A percentile compares a stretch with the other conserved stretches of the same genome.
These are phyloP conservation scores for Marsdenia floribunda DNA, from an alignment of 257 asterid genomes.

Conservation along the genomic window DNA sequence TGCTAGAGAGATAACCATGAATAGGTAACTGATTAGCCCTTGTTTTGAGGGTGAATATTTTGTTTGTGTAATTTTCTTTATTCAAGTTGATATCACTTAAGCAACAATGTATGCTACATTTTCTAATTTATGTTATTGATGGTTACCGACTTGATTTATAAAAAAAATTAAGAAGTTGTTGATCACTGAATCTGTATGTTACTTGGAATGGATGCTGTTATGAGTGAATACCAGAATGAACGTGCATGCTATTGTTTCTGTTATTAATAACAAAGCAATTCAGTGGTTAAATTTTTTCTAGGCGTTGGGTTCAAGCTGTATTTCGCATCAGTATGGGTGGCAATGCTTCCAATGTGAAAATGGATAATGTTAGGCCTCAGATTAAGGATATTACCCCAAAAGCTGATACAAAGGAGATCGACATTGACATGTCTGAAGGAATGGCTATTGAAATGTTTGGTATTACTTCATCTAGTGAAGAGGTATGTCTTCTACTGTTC, in stretches of 20 bases:
- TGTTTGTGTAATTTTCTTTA: neutral
- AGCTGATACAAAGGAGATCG: constrained; percentile 30
- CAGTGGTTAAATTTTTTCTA: constrained; percentile 17
- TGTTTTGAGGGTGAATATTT: neutral
- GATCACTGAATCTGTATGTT: neutral
- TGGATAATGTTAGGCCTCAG: constrained; percentile 24
- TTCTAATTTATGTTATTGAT: neutral
- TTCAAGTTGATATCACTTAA: neutral
- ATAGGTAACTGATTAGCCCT: constrained; percentile 44
- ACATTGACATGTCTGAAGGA: constrained; percentile 76
- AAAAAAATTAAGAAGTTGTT: neutral
- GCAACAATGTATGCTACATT: neutral
- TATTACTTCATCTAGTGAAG: constrained; percentile 48
- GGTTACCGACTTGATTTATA: neutral
- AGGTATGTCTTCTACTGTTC: constrained; percentile 41
- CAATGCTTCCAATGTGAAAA: constrained; percentile 20
- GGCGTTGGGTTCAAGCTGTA: constrained; percentile 99
- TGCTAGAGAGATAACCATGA: constrained; percentile 81
- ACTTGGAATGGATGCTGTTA: no score
- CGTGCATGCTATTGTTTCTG: neutral
- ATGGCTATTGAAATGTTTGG: constrained; percentile 75
- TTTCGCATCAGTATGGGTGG: constrained; percentile 33
- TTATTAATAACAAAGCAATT: neutral
- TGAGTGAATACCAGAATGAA: neutral
- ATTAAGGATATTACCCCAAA: constrained; percentile 24